Conservation (phyloP, 805 yeast species). For the Teunomyces tritomae region DNA sequence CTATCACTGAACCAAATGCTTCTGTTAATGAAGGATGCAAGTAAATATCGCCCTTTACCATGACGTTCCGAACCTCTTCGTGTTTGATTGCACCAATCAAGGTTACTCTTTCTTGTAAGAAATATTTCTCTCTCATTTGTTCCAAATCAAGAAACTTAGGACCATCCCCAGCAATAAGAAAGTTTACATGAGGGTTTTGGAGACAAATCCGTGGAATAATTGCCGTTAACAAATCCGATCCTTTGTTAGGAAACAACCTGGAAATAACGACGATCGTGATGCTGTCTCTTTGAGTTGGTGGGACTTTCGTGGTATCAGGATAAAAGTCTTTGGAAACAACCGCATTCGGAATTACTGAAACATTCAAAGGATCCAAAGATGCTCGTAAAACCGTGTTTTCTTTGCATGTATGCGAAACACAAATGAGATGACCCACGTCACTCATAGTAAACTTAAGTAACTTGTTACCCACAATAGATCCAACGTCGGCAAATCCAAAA, state of each 20-base stretch:
- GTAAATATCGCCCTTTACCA: constrained; percentile 92
- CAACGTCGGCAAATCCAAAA: constrained; percentile 88
- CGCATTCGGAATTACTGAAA: constrained; percentile 95
- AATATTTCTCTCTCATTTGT: constrained; percentile 87
- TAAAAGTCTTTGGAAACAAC: constrained; percentile 78
- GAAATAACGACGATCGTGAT: constrained; percentile 90
- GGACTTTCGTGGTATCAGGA: constrained; percentile 32
- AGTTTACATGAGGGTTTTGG: constrained; percentile 60
- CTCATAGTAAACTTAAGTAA: constrained; percentile 76
- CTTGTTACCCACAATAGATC: constrained; percentile 83
- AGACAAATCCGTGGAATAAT: constrained; percentile 81
- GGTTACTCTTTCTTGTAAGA: constrained; percentile 83
- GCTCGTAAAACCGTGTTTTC: constrained; percentile 93
- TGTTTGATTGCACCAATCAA: constrained; percentile 86
- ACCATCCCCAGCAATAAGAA: constrained; percentile 94
- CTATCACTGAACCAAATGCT: constrained; percentile 95
- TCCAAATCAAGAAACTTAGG: constrained; percentile 92
- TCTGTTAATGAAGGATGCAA: constrained; percentile 93
- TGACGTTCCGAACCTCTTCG: constrained; percentile 87
- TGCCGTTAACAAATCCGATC: constrained; percentile 84
- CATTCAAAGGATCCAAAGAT: constrained; percentile 68
- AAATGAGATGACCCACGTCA: constrained; percentile 89
- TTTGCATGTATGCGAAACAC: constrained; percentile 94
- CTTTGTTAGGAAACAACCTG: constrained; percentile 91
- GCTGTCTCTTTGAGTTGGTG: constrained; percentile 18